phyloP scores from a whole-genome alignment of 345 rosid genomes.

The Populus davidiana region DNA sequence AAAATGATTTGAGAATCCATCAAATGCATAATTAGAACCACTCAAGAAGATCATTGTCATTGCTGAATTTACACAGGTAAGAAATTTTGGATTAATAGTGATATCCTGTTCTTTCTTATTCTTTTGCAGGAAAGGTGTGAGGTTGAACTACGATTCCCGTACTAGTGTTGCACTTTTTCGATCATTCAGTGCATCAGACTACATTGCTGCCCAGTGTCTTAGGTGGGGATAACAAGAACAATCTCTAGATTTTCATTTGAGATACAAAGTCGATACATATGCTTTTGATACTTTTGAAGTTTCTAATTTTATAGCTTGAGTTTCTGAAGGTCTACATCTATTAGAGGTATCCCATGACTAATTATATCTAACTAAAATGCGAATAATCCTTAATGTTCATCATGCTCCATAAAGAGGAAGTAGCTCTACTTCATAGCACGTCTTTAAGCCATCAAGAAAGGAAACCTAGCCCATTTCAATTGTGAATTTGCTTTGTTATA shows the following conservation, averaged over 20 bases:
- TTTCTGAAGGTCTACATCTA: background rate
- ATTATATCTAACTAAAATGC: background rate
- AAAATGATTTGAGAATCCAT: background rate
- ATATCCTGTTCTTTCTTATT: conserved; percentile 10
- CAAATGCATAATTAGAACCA: background rate
- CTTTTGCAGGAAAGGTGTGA: conserved; percentile 52
- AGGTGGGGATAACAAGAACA: conserved; percentile 38
- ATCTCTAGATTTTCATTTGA: background rate
- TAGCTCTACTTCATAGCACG: background rate
- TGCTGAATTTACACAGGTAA: background rate
- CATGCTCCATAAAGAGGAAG: background rate
- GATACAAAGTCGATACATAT: background rate
- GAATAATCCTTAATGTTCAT: background rate
- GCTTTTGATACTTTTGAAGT: background rate
- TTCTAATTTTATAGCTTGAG: conserved; percentile 1
- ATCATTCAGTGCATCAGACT: conserved; percentile 76
- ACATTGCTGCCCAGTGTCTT: conserved; percentile 67
- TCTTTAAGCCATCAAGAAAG: background rate
- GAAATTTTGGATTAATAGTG: conserved; percentile 10
- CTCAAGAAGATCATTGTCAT: background rate
- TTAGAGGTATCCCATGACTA: background rate
- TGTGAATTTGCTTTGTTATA: no score
- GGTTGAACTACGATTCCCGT: conserved; percentile 61
- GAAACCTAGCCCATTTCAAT: background rate
- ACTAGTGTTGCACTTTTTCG: conserved; percentile 63